These are phyloP conservation scores for Citrus cavaleriei DNA, from an alignment of 345 rosid species.

Conservation along the genomic window DNA sequence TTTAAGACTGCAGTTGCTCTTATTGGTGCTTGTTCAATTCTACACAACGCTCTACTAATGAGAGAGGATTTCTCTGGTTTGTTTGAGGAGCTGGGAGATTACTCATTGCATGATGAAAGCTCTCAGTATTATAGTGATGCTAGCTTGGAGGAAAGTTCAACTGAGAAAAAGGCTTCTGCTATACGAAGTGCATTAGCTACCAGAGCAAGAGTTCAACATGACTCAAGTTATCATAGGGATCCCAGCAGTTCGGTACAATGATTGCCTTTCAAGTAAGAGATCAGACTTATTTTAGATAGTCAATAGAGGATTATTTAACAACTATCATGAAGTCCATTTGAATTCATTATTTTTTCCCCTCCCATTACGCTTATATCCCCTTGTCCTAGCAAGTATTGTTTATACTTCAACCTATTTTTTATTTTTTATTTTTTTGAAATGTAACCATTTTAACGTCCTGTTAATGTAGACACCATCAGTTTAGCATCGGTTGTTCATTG, in stretches of 20 bases:
- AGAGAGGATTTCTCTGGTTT: slow-evolving; percentile 63
- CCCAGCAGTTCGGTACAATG: background rate
- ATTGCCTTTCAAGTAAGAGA: slow-evolving; percentile 5
- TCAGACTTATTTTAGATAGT: slow-evolving; percentile 16
- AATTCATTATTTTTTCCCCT: background rate
- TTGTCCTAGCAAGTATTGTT: background rate
- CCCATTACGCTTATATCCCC: background rate
- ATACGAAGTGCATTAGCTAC: slow-evolving; percentile 41
- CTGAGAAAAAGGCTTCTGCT: slow-evolving; percentile 25
- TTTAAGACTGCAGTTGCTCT: slow-evolving; percentile 47
- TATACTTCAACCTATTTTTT: slow-evolving; percentile 2
- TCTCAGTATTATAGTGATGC: slow-evolving; percentile 13
- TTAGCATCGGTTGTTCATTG: background rate
- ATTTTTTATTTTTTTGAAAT: background rate
- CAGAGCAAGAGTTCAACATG: slow-evolving; percentile 22
- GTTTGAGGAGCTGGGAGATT: slow-evolving; percentile 28
- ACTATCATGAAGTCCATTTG: background rate
- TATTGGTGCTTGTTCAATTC: slow-evolving; percentile 59
- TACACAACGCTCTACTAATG: slow-evolving; percentile 57
- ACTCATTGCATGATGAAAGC: slow-evolving; percentile 16
- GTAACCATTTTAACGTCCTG: background rate
- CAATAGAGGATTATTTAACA: slow-evolving; percentile 17
- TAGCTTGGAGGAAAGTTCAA: slow-evolving; percentile 22
- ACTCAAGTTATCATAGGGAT: slow-evolving; percentile 9
- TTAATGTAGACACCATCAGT: background rate